Evolutionary conservation across 257 asterid species (phyloP).

Genomic region (Jasminum sambac): DNA sequence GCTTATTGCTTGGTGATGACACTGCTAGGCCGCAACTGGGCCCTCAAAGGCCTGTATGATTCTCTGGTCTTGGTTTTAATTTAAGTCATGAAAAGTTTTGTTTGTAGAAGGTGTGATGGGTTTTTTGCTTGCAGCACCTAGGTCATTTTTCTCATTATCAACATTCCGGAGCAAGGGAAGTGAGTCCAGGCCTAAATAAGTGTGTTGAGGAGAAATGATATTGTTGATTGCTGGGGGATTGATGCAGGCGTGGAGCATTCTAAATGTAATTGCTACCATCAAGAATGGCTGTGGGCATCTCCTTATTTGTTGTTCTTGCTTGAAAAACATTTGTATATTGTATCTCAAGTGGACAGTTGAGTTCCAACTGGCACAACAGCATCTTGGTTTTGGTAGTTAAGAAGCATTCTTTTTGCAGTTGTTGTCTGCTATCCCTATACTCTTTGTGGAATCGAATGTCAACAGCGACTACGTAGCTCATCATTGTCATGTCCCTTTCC

Average conservation of each 20-base stretch:
- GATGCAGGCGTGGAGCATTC: constrained; percentile 4
- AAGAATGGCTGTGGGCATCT: constrained; percentile 25
- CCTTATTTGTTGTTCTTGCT: constrained; percentile 26
- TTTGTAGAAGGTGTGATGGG: neutral
- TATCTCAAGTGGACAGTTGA: constrained; percentile 43
- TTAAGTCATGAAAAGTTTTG: neutral
- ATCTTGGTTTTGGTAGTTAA: constrained; percentile 59
- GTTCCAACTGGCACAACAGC: constrained; percentile 52
- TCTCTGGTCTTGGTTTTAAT: neutral
- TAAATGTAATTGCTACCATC: constrained; percentile 25
- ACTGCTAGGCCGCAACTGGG: neutral
- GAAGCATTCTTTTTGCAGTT: constrained; percentile 37
- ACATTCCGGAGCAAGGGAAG: constrained; percentile 92
- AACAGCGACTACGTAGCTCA: neutral
- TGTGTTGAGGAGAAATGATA: constrained; percentile 19
- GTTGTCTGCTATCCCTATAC: neutral
- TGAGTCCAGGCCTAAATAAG: constrained; percentile 76
- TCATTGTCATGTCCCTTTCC: too few relatives aligned
- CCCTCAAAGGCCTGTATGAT: neutral
- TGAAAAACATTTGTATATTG: constrained; percentile 51
- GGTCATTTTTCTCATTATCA: constrained; percentile 86
- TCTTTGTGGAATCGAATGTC: neutral
- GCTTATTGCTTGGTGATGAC: neutral
- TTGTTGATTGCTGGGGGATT: constrained; percentile 24
- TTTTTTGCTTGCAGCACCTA: constrained; percentile 61